A percentile compares a stretch with the other conserved stretches of the same genome.
Conservation (phyloP, 2,329 filamentous ascomycete species). For the Claviceps citrina region DNA sequence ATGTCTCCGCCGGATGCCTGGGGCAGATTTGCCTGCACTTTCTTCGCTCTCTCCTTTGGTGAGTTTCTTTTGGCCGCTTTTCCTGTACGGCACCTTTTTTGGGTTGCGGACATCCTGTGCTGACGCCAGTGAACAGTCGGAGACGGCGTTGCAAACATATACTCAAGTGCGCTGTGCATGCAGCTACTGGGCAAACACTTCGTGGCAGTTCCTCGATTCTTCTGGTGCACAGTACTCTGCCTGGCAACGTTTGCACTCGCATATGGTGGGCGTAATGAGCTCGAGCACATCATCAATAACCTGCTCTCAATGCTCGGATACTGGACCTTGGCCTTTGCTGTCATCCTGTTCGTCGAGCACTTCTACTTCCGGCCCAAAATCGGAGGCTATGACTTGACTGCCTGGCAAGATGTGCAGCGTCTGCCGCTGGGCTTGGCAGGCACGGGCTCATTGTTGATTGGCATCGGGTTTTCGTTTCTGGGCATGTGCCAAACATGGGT, state of each 20-base stretch:
- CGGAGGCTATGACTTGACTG: constrained; percentile 9
- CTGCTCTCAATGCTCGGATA: constrained; percentile 10
- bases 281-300: constrained; percentile 10
- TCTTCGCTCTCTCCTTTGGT: constrained; percentile 5
- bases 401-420: constrained; percentile 9
- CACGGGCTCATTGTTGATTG: constrained; percentile 7
- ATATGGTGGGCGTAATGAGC: constrained; percentile 9
- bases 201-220: constrained; percentile 7
- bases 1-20: constrained; percentile 5
- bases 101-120: neutral
- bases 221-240: constrained; percentile 9
- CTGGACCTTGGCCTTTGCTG: constrained; percentile 11
- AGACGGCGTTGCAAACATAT: constrained; percentile 9
- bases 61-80: neutral
- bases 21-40: constrained; percentile 3
- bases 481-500: constrained; percentile 12
- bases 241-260: constrained; percentile 10
- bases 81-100: too few species aligned
- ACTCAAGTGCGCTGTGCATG: constrained; percentile 10
- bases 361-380: constrained; percentile 8
- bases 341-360: constrained; percentile 10
- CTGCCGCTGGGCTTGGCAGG: constrained; percentile 10
- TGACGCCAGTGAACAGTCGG: neutral
- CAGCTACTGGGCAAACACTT: constrained; percentile 11
- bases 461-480: constrained; percentile 8